Evolutionary conservation across 2,329 filamentous ascomycete genomes (phyloP).

Genomic region (Aspergillus floridensis): DNA sequence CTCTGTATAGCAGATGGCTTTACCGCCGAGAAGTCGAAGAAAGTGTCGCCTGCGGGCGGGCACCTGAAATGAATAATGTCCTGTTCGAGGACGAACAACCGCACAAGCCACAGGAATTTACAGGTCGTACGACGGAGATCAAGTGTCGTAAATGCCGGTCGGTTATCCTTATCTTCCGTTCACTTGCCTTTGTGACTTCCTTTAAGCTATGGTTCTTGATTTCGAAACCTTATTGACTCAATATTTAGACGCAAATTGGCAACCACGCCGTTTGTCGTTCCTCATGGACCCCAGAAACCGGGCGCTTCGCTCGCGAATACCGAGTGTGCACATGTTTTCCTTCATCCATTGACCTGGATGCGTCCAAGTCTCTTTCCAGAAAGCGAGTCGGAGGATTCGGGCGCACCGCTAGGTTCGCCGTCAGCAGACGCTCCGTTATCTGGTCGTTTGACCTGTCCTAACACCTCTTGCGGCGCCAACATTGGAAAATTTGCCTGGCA

Average conservation of each 20-base stretch:
- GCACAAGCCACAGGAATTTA: conserved; percentile 18
- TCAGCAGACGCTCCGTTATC: conserved; percentile 72
- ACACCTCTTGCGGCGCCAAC: conserved; percentile 71
- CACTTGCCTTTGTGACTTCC: background rate
- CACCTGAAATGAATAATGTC: conserved; percentile 71
- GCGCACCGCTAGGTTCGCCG: conserved; percentile 21
- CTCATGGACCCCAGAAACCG: conserved; percentile 51
- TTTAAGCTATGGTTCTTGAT: no score
- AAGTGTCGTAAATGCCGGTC: conserved; percentile 87
- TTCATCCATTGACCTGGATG: conserved; percentile 97
- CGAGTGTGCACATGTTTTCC: conserved; percentile 79
- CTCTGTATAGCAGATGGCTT: conserved; percentile 76
- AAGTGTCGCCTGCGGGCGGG: conserved; percentile 70
- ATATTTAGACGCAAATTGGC: conserved; percentile 56
- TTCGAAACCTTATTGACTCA: conserved; percentile 9
- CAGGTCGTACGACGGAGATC: conserved; percentile 54
- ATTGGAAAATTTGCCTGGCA: conserved; percentile 96
- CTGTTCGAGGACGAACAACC: conserved; percentile 64
- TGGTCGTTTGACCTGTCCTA: conserved; percentile 81
- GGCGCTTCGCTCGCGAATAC: conserved; percentile 21
- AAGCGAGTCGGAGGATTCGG: conserved; percentile 11
- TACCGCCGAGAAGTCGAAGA: conserved; percentile 65
- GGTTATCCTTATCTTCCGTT: conserved; percentile 37
- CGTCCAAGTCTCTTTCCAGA: conserved; percentile 63
- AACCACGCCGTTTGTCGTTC: conserved; percentile 64